Conservation (phyloP, 345 rosid species). For the Salix dunnii region DNA sequence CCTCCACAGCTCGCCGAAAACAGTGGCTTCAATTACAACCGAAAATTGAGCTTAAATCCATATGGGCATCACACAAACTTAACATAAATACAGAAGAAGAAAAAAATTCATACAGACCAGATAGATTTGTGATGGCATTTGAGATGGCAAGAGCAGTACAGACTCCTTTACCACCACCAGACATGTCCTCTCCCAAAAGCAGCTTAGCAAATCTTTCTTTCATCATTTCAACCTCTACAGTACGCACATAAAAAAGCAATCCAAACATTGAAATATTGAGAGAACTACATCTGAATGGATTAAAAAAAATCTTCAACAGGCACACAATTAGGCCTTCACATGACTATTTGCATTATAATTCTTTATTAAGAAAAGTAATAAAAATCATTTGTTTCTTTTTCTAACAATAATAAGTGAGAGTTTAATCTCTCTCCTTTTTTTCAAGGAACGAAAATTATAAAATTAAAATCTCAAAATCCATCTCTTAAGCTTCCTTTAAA, state of each 20-base stretch:
- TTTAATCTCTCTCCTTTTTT: too few relatives aligned
- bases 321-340: slow-evolving; percentile 4
- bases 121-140: slow-evolving; percentile 96
- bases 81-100: not conserved
- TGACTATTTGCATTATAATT: too few relatives aligned
- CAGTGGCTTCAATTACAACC: slow-evolving; percentile 60
- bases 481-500: not conserved
- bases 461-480: not conserved
- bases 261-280: not conserved
- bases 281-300: not conserved
- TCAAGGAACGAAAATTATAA: not conserved
- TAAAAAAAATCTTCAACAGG: not conserved
- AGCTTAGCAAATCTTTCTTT: slow-evolving; percentile 97
- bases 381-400: too few relatives aligned
- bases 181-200: slow-evolving; percentile 97
- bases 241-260: not conserved
- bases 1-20: slow-evolving; percentile 94
- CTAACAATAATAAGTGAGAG: too few relatives aligned
- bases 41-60: not conserved
- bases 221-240: slow-evolving; percentile 87
- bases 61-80: not conserved
- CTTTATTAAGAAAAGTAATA: too few relatives aligned
- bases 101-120: slow-evolving; percentile 46
- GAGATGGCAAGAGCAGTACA: slow-evolving; percentile 97
- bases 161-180: slow-evolving; percentile 98